These are phyloP conservation scores for Kwoniella europaea DNA, from an alignment of 768 basidiomycete genomes.

Conservation along the genomic window DNA sequence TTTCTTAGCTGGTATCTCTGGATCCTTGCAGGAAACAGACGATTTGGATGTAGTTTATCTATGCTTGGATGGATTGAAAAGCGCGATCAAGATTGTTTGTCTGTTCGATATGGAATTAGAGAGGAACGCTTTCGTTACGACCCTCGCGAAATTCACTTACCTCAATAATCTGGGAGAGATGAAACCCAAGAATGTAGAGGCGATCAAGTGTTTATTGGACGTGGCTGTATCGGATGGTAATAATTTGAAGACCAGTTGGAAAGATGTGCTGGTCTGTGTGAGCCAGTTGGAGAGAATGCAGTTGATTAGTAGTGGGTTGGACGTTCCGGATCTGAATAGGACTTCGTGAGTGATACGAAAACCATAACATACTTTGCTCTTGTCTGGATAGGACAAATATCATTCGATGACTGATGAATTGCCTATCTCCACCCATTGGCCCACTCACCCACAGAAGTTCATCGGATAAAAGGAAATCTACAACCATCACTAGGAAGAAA, in stretches of 20 bases:
- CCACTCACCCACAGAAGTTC: not conserved
- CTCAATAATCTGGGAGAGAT: conserved; percentile 97
- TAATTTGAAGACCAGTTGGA: conserved; percentile 92
- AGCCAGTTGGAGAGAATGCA: conserved; percentile 99
- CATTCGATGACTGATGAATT: not conserved
- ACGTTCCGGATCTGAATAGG: conserved; percentile 75
- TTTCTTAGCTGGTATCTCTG: conserved; percentile 92
- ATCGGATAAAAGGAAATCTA: conserved; percentile 27
- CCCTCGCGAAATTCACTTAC: conserved; percentile 94
- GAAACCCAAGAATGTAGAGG: conserved; percentile 99
- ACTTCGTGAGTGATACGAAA: conserved; percentile 69
- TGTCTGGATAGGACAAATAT: too few species aligned
- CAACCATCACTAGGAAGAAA: conserved; percentile 22
- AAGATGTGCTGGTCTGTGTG: conserved; percentile 93
- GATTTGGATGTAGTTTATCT: conserved; percentile 89
- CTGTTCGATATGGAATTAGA: conserved; percentile 97
- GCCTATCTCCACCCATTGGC: not conserved
- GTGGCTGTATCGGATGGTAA: conserved; percentile 97
- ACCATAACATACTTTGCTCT: too few species aligned
- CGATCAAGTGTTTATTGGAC: conserved; percentile 91
- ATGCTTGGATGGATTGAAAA: conserved; percentile 93
- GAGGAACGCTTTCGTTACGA: conserved; percentile 98
- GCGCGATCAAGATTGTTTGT: conserved; percentile 94
- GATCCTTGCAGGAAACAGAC: conserved; percentile 91
- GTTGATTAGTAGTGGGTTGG: conserved; percentile 87